phyloP scores from a whole-genome alignment of 768 basidiomycete species.

The Phallus indusiatus region DNA sequence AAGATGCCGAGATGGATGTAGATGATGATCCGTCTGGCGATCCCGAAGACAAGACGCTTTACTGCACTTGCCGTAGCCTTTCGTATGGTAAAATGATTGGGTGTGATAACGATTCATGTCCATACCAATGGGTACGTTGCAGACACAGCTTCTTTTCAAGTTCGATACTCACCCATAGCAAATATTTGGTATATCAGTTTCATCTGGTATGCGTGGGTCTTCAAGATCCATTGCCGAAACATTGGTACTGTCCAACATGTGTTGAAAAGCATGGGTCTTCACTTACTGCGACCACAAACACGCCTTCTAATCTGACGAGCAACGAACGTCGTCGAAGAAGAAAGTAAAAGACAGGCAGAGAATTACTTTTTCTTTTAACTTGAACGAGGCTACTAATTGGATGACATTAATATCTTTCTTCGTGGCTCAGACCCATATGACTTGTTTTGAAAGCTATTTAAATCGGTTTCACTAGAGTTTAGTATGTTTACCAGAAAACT shows the following conservation, averaged over 20 bases:
- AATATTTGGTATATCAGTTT: conserved; percentile 36
- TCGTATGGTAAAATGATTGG: conserved; percentile 71
- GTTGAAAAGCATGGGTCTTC: conserved; percentile 24
- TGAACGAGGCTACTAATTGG: too few species aligned
- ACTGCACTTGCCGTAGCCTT: conserved; percentile 55
- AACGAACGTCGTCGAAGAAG: conserved; percentile 8
- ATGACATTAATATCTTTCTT: too few species aligned
- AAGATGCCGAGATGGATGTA: conserved; percentile 8
- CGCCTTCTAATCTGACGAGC: neutral
- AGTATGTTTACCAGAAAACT: too few species aligned
- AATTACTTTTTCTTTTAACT: too few species aligned
- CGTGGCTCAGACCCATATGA: too few species aligned
- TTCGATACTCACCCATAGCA: too few species aligned
- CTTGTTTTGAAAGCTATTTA: too few species aligned
- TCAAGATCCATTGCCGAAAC: conserved; percentile 45
- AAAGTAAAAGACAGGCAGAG: too few species aligned
- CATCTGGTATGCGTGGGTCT: conserved; percentile 53
- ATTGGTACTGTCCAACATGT: conserved; percentile 54
- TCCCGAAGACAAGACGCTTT: conserved; percentile 47
- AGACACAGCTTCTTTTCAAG: neutral
- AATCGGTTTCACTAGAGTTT: too few species aligned
- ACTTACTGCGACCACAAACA: neutral
- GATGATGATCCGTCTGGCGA: conserved; percentile 35
- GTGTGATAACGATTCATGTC: conserved; percentile 58
- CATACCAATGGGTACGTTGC: conserved; percentile 59